phyloP scores from a whole-genome alignment of 164 flowering plant genomes.

The Houttuynia cordata region DNA sequence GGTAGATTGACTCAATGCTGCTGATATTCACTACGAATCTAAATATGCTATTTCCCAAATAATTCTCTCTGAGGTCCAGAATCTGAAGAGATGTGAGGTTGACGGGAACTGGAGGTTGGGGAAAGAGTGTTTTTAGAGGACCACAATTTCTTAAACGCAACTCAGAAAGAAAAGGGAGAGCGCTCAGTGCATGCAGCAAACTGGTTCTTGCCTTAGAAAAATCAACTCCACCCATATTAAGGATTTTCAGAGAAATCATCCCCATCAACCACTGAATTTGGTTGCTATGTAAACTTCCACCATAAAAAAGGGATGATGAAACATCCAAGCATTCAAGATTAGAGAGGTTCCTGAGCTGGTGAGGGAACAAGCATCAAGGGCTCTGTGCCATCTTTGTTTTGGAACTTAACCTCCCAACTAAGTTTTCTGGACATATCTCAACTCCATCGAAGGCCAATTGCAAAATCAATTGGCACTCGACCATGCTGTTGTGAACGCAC shows the following conservation, averaged over 20 bases:
- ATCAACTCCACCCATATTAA: neutral
- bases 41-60: neutral
- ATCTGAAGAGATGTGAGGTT: constrained; percentile 9
- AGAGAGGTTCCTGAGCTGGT: constrained; percentile 12
- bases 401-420: no score
- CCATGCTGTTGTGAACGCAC: no score
- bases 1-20: neutral
- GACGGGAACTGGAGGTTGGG: neutral
- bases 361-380: no score
- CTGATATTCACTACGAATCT: neutral
- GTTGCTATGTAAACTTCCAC: neutral
- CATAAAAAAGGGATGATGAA: neutral
- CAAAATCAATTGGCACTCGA: no score
- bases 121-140: neutral
- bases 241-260: no score
- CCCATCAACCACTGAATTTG: constrained; percentile 5
- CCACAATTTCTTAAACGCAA: constrained; percentile 1
- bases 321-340: neutral
- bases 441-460: no score
- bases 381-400: no score
- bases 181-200: constrained; percentile 1
- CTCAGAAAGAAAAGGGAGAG: constrained; percentile 7
- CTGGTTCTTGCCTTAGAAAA: neutral
- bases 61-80: constrained; percentile 2
- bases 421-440: no score